Base-by-base conservation (phyloP, 306 rosid species). In the Dryas drummondii region DNA sequence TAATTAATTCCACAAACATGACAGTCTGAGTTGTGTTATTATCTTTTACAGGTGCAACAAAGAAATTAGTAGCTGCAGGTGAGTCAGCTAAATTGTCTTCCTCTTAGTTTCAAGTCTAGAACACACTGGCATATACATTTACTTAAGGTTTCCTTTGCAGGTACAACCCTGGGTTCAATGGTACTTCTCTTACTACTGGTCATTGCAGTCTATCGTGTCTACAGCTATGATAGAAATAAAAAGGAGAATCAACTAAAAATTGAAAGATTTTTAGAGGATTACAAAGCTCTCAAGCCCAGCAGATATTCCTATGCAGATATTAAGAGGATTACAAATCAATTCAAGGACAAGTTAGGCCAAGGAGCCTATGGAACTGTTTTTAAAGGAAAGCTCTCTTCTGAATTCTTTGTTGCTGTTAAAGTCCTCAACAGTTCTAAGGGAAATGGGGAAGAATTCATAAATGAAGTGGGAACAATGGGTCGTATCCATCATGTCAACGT, bases 401-500 rank as follows among this genome's bases (percentile, higher is more conserved):
- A 71, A 45, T 46, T 17, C 12, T 45, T 71, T 57, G 76, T 71
- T 7, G 76, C 76, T 13, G 76, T 71, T 0, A 56, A 71, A 57
- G 55, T 71, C 41, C 66, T 71, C 9, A 44, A 14, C 14, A 45
- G 16, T 22, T 19, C 66, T 1, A 44, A 57, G 8, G 66, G 66
- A 1, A 16, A 71, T 22, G 76, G 76, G 45, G 66, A 57, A 45
- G 66, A 71, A 42, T 71, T 71, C 40, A 0, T 71, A 2, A 80
- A 58, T 5, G 81, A 82, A 71, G 85, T 82, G 6, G 77, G 77
- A 32, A 73, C 80, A 48, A 78, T 83, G 82, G 85, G 85, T 19
- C 70, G 22, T 46, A 83, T 86, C 66, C 89, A 83, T 62, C 89
- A 82, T 54, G 78, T 82, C 32, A 85, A 85, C 15, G 79, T 83